A percentile compares a stretch with the other conserved stretches of the same genome.
Conservation (phyloP, 495 filamentous ascomycete species). For the Trichocladium uniseriatum region DNA sequence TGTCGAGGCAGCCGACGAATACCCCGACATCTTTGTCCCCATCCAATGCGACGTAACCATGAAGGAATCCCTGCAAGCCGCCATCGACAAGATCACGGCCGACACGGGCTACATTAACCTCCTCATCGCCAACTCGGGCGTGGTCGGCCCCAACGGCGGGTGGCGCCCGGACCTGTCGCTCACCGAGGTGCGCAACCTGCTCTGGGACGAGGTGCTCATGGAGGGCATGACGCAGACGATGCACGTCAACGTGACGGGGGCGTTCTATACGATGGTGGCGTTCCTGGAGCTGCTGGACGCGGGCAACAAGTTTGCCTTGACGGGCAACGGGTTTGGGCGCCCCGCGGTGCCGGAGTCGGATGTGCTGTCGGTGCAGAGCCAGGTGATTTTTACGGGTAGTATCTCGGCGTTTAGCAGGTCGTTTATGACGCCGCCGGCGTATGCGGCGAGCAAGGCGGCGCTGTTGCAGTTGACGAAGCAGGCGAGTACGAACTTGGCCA, state of each 20-base stretch:
- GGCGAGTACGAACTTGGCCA: conserved; percentile 42
- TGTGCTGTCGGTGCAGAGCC: conserved; percentile 41
- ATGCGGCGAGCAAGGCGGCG: conserved; percentile 53
- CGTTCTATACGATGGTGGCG: conserved; percentile 53
- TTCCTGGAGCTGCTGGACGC: conserved; percentile 58
- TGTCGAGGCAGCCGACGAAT: conserved; percentile 29
- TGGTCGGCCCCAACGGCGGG: conserved; percentile 27
- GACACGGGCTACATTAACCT: conserved; percentile 49
- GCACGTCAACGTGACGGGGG: conserved; percentile 51
- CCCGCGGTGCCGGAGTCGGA: background rate
- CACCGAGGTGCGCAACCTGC: conserved; percentile 28
- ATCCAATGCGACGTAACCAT: conserved; percentile 56
- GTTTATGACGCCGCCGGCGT: conserved; percentile 39
- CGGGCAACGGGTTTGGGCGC: conserved; percentile 27
- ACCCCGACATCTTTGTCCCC: conserved; percentile 41
- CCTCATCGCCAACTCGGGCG: conserved; percentile 56
- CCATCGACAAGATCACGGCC: conserved; percentile 38
- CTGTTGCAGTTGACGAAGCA: conserved; percentile 54
- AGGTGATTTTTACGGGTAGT: conserved; percentile 45
- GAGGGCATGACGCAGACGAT: conserved; percentile 45
- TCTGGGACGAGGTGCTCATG: conserved; percentile 34
- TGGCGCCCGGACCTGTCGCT: conserved; percentile 33
- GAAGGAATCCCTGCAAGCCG: conserved; percentile 49
- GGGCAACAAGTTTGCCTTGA: conserved; percentile 46
- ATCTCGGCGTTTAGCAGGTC: conserved; percentile 45